Conservation (phyloP, 2,329 filamentous ascomycete genomes). For the Fusarium sacchari region DNA sequence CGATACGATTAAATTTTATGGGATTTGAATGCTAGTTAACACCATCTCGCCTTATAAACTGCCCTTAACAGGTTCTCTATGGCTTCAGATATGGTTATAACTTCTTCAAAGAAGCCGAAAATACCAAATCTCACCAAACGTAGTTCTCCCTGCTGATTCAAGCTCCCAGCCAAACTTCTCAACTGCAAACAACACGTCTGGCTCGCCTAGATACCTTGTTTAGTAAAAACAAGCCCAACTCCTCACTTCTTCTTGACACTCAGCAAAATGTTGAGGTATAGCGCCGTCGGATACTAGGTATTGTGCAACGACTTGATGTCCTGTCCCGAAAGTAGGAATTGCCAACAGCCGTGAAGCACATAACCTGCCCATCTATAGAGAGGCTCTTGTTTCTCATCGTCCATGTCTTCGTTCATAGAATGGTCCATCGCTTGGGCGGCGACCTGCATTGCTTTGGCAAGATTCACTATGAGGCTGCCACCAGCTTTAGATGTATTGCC, state of each 20-base stretch:
- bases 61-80: neutral
- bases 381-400: neutral
- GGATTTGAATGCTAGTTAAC: neutral
- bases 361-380: neutral
- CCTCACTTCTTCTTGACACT: too few relatives aligned
- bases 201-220: too few relatives aligned
- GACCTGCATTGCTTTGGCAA: neutral
- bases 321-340: neutral
- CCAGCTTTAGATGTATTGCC: neutral
- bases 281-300: too few relatives aligned
- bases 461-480: neutral
- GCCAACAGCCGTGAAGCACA: neutral
- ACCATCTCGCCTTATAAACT: neutral
- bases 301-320: neutral
- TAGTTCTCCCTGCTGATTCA: too few relatives aligned
- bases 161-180: neutral
- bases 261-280: neutral
- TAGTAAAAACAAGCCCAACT: neutral
- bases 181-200: too few relatives aligned
- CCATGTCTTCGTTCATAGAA: neutral
- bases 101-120: neutral
- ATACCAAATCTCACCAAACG: neutral
- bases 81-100: neutral
- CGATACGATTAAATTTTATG: neutral
- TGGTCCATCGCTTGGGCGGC: neutral